Percentiles rank a stretch among this genome's conserved stretches.
These are phyloP conservation scores for Vigna radiata DNA, from an alignment of 306 rosid genomes.

Conservation along the genomic window DNA sequence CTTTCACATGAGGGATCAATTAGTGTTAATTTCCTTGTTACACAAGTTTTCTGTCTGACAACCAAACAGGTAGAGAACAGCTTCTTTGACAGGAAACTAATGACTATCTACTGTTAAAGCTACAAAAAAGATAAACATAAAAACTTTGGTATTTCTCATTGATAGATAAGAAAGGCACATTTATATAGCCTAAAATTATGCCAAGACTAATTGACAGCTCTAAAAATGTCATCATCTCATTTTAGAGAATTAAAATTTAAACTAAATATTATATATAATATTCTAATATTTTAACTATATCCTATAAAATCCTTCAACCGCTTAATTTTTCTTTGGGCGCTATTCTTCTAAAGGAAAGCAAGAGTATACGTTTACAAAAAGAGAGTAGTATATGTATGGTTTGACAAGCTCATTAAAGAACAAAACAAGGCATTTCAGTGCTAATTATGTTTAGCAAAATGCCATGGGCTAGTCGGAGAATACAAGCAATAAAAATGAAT, in stretches of 20 bases:
- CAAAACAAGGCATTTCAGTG: not conserved
- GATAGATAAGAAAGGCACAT: too few relatives aligned
- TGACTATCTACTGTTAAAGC: too few relatives aligned
- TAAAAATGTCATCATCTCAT: too few relatives aligned
- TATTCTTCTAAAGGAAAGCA: not conserved
- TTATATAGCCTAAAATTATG: too few relatives aligned
- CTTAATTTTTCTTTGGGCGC: too few relatives aligned
- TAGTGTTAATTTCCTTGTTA: not conserved
- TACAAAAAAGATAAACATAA: too few relatives aligned
- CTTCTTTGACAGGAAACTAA: not conserved
- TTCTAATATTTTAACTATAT: too few relatives aligned
- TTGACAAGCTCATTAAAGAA: not conserved
- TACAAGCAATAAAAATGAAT: conserved; percentile 14
- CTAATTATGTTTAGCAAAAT: not conserved
- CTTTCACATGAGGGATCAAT: not conserved
- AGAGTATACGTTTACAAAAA: conserved; percentile 2
- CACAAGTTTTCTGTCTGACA: conserved; percentile 14
- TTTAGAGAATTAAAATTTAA: too few relatives aligned
- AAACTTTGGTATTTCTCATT: too few relatives aligned
- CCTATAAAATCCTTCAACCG: too few relatives aligned
- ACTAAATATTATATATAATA: too few relatives aligned
- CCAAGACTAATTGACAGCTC: too few relatives aligned
- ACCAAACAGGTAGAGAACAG: conserved; percentile 3
- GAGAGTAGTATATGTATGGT: not conserved
- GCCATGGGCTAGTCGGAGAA: not conserved